Conservation (phyloP, 2,329 filamentous ascomycete genomes). For the Aspergillus ochraceoroseus region DNA sequence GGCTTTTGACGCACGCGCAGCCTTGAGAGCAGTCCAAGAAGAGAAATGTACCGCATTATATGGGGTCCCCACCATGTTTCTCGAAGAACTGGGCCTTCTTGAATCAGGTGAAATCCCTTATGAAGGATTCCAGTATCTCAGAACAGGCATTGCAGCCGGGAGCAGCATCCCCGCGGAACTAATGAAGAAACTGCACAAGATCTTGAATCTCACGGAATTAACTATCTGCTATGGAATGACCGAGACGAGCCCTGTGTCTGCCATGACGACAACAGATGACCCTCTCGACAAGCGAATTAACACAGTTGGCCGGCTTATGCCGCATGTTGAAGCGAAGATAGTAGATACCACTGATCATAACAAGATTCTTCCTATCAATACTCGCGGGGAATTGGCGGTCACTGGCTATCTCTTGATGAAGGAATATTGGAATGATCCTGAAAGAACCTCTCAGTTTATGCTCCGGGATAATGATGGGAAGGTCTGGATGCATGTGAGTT, state of each 20-base stretch:
- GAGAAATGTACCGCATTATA: constrained; percentile 67
- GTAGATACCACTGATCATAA: constrained; percentile 63
- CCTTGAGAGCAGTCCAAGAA: constrained; percentile 60
- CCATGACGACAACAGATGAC: constrained; percentile 77
- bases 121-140: constrained; percentile 59
- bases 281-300: constrained; percentile 66
- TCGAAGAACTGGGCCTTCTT: constrained; percentile 77
- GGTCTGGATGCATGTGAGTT: constrained; percentile 69
- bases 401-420: constrained; percentile 86
- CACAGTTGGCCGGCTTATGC: constrained; percentile 74
- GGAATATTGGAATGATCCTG: constrained; percentile 76
- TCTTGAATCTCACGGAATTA: constrained; percentile 71
- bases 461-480: constrained; percentile 53
- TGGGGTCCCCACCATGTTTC: constrained; percentile 92
- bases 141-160: constrained; percentile 89
- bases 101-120: constrained; percentile 46
- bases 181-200: constrained; percentile 60
- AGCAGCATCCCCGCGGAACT: constrained; percentile 76
- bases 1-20: constrained; percentile 74
- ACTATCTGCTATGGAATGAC: constrained; percentile 98
- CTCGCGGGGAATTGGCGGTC: constrained; percentile 75
- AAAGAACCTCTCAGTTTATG: constrained; percentile 64
- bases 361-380: constrained; percentile 57
- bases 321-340: constrained; percentile 75
- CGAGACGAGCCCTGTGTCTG: constrained; percentile 66